A percentile compares a stretch with the other conserved stretches of the same genome.
Evolutionary conservation across 345 rosid genomes (phyloP).

Genomic region (Zanthoxylum bungeanum): DNA sequence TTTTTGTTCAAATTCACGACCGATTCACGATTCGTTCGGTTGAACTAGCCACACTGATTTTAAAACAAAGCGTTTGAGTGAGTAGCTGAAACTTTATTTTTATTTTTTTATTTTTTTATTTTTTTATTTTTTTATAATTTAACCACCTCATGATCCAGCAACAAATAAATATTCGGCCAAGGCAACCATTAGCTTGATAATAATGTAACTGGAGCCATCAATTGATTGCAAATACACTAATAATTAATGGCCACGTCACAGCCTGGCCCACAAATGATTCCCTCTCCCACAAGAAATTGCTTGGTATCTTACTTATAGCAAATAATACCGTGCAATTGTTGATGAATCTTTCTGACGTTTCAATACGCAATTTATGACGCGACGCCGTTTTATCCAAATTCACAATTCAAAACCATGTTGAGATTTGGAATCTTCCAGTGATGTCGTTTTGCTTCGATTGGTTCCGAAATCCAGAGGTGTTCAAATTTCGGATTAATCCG

Average conservation of each 20-base stretch:
- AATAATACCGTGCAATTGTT: not conserved
- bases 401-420: too few species aligned
- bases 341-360: not conserved
- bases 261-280: not conserved
- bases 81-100: not conserved
- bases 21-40: too few species aligned
- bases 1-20: too few species aligned
- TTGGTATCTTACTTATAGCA: too few species aligned
- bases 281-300: constrained; percentile 5
- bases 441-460: not conserved
- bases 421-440: not conserved
- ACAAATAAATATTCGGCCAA: too few species aligned
- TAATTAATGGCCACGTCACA: not conserved
- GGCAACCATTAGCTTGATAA: not conserved
- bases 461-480: too few species aligned
- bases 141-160: not conserved
- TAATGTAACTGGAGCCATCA: not conserved
- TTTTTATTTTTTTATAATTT: too few species aligned
- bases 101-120: too few species aligned
- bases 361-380: not conserved
- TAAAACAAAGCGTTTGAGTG: too few species aligned
- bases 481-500: too few species aligned
- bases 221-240: not conserved
- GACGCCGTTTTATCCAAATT: not conserved
- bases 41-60: too few species aligned